phyloP scores from a whole-genome alignment of 805 yeast species.

The Metschnikowia arizonensis region DNA sequence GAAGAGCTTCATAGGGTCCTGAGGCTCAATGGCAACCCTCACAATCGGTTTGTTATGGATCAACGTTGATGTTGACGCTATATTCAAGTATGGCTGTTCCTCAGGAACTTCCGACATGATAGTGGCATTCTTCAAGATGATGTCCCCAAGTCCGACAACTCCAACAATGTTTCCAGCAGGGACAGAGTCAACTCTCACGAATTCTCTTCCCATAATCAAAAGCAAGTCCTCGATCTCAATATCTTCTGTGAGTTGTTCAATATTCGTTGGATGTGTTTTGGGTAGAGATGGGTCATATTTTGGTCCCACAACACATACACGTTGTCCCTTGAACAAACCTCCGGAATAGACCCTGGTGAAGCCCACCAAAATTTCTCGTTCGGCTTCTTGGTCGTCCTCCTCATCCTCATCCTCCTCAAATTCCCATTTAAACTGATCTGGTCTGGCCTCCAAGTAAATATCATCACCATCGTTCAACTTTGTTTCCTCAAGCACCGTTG shows the following conservation, averaged over 20 bases:
- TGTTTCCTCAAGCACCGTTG: conserved; percentile 20
- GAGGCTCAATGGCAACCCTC: conserved; percentile 93
- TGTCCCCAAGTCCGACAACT: conserved; percentile 82
- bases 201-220: conserved; percentile 88
- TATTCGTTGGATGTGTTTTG: conserved; percentile 31
- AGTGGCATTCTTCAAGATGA: conserved; percentile 83
- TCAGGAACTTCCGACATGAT: conserved; percentile 56
- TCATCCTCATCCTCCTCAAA: conserved; percentile 50
- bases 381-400: conserved; percentile 41
- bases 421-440: conserved; percentile 42
- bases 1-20: conserved; percentile 74
- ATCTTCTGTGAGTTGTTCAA: conserved; percentile 50
- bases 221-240: conserved; percentile 67
- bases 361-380: conserved; percentile 72
- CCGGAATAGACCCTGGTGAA: conserved; percentile 91
- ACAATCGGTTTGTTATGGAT: conserved; percentile 81
- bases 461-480: conserved; percentile 26
- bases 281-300: conserved; percentile 65
- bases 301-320: conserved; percentile 76
- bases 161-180: conserved; percentile 97
- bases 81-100: conserved; percentile 70
- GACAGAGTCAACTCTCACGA: conserved; percentile 69
- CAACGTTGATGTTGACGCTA: conserved; percentile 45
- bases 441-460: conserved; percentile 23
- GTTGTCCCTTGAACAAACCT: conserved; percentile 68